phyloP scores from a whole-genome alignment of 495 filamentous ascomycete species.

The Trichocladium uniseriatum region DNA sequence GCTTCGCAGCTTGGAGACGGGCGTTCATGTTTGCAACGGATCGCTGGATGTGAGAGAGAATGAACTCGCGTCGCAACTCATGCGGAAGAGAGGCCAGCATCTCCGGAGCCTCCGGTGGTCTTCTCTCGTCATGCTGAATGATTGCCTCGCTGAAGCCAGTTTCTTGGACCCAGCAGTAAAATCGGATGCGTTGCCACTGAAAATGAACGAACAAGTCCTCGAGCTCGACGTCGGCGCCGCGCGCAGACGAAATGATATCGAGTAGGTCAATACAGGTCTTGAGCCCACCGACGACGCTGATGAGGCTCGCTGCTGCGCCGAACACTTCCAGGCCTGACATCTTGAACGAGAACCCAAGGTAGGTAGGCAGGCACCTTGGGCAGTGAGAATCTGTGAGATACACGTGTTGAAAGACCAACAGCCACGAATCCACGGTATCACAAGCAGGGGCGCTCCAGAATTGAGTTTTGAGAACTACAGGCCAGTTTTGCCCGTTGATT shows the following conservation, averaged over 20 bases:
- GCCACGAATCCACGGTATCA: too few species aligned
- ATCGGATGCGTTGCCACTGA: not conserved
- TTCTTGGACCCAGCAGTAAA: not conserved
- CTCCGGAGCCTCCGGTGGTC: too few species aligned
- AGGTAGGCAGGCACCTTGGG: not conserved
- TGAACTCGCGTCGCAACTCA: too few species aligned
- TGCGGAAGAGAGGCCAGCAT: too few species aligned
- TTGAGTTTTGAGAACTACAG: too few species aligned
- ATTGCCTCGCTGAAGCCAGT: not conserved
- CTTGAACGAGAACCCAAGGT: not conserved
- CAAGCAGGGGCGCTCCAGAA: too few species aligned
- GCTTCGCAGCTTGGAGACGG: too few species aligned
- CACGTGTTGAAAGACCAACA: not conserved
- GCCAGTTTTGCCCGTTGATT: too few species aligned
- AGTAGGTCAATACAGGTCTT: slow-evolving; percentile 22
- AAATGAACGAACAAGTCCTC: not conserved
- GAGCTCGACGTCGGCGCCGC: not conserved
- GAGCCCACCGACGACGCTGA: slow-evolving; percentile 10
- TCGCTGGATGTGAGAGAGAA: too few species aligned
- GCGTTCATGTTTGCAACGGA: too few species aligned
- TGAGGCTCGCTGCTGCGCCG: not conserved
- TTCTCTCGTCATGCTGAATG: not conserved
- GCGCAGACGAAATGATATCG: not conserved
- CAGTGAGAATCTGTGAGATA: not conserved
- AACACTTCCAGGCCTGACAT: not conserved